Evolutionary conservation across 495 filamentous ascomycete genomes (phyloP).

Genomic region (Jackrogersella minutella): DNA sequence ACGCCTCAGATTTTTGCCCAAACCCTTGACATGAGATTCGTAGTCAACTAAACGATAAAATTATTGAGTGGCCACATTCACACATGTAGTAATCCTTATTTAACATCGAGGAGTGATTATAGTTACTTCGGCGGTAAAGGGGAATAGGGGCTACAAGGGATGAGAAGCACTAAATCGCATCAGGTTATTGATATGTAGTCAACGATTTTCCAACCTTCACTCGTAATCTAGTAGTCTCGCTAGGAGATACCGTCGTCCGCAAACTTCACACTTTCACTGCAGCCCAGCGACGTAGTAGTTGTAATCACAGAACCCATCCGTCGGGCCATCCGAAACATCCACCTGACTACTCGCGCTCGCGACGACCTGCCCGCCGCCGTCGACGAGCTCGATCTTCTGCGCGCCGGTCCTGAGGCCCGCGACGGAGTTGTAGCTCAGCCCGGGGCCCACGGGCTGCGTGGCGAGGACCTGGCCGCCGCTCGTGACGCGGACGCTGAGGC

Average conservation of each 20-base stretch:
- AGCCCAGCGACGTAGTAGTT: slow-evolving; percentile 32
- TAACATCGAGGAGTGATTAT: too few species aligned
- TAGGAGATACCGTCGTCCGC: neutral
- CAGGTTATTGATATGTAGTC: too few species aligned
- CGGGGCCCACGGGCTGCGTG: slow-evolving; percentile 6
- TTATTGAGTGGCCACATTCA: too few species aligned
- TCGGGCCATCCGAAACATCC: slow-evolving; percentile 13
- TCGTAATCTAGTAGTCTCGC: too few species aligned
- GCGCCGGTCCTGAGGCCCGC: slow-evolving; percentile 8
- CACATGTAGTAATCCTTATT: too few species aligned
- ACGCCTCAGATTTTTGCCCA: neutral
- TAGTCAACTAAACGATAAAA: too few species aligned
- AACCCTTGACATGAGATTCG: too few species aligned
- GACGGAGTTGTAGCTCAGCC: slow-evolving; percentile 22
- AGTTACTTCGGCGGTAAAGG: neutral
- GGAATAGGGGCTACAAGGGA: neutral
- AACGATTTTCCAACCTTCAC: too few species aligned
- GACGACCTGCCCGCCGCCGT: slow-evolving; percentile 10
- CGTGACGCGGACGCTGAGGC: slow-evolving; percentile 10
- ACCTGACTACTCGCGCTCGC: slow-evolving; percentile 9
- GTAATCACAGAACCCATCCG: slow-evolving; percentile 28
- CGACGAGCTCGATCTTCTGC: slow-evolving; percentile 29
- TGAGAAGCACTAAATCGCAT: neutral
- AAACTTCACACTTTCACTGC: neutral
- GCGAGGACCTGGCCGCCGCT: slow-evolving; percentile 23